Conservation (phyloP, 495 filamentous ascomycete genomes). For the Penicillium cataractarum region DNA sequence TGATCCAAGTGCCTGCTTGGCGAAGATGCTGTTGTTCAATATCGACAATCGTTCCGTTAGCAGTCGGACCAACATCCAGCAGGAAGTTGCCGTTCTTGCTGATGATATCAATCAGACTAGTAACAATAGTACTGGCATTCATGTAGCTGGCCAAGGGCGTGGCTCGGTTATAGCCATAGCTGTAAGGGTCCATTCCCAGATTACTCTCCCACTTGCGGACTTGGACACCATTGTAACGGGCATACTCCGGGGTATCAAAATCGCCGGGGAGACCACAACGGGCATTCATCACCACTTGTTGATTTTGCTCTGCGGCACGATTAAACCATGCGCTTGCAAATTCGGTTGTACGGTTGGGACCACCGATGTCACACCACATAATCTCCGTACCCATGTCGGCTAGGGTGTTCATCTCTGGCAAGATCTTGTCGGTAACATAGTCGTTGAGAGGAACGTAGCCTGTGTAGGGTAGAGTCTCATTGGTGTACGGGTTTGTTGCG, state of each 20-base stretch:
- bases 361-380: constrained; percentile 62
- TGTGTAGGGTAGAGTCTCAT: constrained; percentile 48
- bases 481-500: constrained; percentile 55
- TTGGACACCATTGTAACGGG: constrained; percentile 48
- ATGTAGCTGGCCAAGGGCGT: constrained; percentile 52
- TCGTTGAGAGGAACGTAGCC: constrained; percentile 49
- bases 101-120: constrained; percentile 53
- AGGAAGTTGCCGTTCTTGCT: constrained; percentile 61
- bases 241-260: constrained; percentile 59
- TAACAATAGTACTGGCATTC: constrained; percentile 51
- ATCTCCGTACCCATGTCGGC: constrained; percentile 55
- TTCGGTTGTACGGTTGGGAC: constrained; percentile 48
- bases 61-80: constrained; percentile 56
- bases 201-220: constrained; percentile 59
- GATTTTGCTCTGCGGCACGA: constrained; percentile 32
- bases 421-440: constrained; percentile 52
- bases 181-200: constrained; percentile 58
- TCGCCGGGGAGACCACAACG: constrained; percentile 56
- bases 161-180: constrained; percentile 58
- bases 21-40: constrained; percentile 49
- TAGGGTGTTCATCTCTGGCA: constrained; percentile 55
- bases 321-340: constrained; percentile 57
- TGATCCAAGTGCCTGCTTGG: constrained; percentile 55
- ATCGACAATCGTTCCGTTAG: constrained; percentile 55
- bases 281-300: constrained; percentile 55